These are phyloP conservation scores for Rosa persica DNA, from an alignment of 306 rosid genomes.

Conservation along the genomic window DNA sequence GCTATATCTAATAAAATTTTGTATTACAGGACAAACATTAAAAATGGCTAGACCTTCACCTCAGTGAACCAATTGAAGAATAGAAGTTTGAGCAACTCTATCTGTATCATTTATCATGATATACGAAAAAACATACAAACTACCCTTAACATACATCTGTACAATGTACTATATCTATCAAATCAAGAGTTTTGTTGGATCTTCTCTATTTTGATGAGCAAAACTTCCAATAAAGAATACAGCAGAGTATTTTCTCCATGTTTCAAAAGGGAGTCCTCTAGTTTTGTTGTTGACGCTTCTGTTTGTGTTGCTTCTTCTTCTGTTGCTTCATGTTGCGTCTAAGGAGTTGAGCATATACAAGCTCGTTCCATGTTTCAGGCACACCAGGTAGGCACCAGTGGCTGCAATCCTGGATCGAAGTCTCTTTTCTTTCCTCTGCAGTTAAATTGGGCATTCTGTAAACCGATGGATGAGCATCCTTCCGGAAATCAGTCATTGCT, in stretches of 20 bases:
- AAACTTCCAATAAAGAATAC: not conserved
- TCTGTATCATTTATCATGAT: not conserved
- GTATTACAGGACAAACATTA: too few species aligned
- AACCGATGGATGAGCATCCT: slow-evolving; percentile 33
- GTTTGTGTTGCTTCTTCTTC: not conserved
- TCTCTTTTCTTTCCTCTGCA: slow-evolving; percentile 30
- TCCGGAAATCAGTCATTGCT: slow-evolving; percentile 25
- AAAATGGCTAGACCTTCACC: not conserved
- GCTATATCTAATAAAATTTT: too few species aligned
- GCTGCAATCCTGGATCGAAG: slow-evolving; percentile 55
- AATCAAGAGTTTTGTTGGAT: not conserved
- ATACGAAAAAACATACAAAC: not conserved
- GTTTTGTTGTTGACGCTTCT: not conserved
- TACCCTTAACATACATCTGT: not conserved
- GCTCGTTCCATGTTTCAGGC: slow-evolving; percentile 61
- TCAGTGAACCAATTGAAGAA: not conserved
- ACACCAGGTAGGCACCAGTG: slow-evolving; percentile 78
- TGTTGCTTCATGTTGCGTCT: slow-evolving; percentile 4
- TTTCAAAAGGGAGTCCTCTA: not conserved
- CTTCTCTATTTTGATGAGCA: not conserved
- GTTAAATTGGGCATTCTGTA: slow-evolving; percentile 49
- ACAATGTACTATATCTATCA: not conserved
- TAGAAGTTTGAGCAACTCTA: slow-evolving; percentile 4
- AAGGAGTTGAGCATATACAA: slow-evolving; percentile 28
- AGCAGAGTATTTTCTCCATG: not conserved